Base-by-base conservation (phyloP, 192 early-diverging fungal species). In the Globomyces pollinis-pini region DNA sequence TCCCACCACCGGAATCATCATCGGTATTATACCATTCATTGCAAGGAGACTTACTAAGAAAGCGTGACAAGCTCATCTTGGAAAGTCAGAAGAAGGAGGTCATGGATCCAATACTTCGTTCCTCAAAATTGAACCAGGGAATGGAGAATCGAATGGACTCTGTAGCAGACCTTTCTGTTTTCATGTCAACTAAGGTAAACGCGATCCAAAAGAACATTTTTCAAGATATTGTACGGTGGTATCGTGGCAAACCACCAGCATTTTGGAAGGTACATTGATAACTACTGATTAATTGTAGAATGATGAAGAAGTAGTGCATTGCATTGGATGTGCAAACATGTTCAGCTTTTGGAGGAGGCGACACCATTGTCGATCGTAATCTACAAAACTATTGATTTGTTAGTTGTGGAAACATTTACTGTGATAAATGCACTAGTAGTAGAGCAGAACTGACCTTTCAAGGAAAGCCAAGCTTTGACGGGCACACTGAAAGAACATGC, bases 331-430 rank as follows among this genome's bases (percentile, higher is more conserved):
- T 42, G 20, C 39, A 11, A 3, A 11, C 12, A 42, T 16, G 39
- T 42, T 42, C 20, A 42, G 15, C 2, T 3, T 18, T 42, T 42
- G 12, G 15, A 42, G 20, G 15, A 4, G 39, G 2, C 4, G 39
- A 18, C 39, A 42, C n/a, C 39, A 42, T 18, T 42, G 39, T 42
- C 12, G 39, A n/a, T 18, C 20, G 39, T 42, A 42, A 4, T 20
- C 38, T 39, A 13, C 38, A 18, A 13, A 12, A 51, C 2, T 35
- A 12, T 35, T 35, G 24, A 31, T 21, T 31, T 39, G 12, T 3
- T 35, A 35, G 50, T n/a, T 51, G 50, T 20, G 50, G 50, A 21
- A 35, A 51, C n/a, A 51, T 51, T n/a, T 51, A 21, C 24, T 51
- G 50, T 23, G 15, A 31, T n/a, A 33, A 51, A 13, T 51, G 50